Evolutionary conservation across 805 yeast genomes (phyloP), one percentile per base, ranked within the genome.

Genomic region (Teunomyces lycoperdinae): DNA sequence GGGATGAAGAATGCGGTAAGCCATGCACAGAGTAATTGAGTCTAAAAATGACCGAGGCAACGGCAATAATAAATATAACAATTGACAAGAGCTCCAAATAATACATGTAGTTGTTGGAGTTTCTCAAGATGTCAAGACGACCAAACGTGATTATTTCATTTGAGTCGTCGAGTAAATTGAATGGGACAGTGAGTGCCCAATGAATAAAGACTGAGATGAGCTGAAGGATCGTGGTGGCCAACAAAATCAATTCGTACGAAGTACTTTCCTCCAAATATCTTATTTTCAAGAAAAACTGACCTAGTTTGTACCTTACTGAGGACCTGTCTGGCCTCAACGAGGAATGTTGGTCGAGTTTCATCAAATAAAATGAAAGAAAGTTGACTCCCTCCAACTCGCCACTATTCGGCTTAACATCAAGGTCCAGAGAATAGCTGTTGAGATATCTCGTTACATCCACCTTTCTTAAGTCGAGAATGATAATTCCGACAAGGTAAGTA

Each of bases 401-500:
- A 9, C 66, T 65, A 2, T 60, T 31, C 13, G 20, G 10, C 33
- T 13, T 44, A 44, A 40, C 48, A 11, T 39, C 50, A 9, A 28
- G 14, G 16, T 46, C 39, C 24, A 39, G 38, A 3, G 24, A 24
- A 8, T 26, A 42, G 16, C 38, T 44, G 27, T 51, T 53, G 38
- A 55, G 51, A 36, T 83, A 60, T 50, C 83, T 89, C 11, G 77
- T 77, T 13, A 84, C 70, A 54, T 85, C 91, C 26, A 78, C 62
- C 46, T 89, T 73, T 42, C 83, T 76, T 28, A 83, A 66, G 65
- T 89, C 96, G 33, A 88, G 78, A 13, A 85, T 74, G 28, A 87
- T 66, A 1, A 87, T 80, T 0, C 89, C 81, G 1, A 83, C 69
- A 49, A 87, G 78, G 61, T 74, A 87, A 1, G 91, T 79, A 43